These are phyloP conservation scores for Cymbidium sinense DNA, from an alignment of 106 monocot species.

Conservation along the genomic window DNA sequence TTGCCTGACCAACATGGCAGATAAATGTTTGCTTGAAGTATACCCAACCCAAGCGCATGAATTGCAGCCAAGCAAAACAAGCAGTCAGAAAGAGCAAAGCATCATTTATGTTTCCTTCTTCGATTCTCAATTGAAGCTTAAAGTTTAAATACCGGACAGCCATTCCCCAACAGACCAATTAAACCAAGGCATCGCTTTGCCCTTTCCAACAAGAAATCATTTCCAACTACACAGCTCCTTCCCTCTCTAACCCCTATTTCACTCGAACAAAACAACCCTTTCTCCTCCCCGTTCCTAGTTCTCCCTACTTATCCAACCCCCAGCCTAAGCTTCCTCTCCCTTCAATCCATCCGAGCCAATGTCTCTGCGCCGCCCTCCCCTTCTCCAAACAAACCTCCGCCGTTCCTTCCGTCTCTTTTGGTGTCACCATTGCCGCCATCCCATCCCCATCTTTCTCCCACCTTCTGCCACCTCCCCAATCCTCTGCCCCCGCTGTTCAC, in stretches of 20 bases:
- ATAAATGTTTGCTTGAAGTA: no score
- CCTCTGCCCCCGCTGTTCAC: neutral
- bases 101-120: no score
- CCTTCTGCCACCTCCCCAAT: slow-evolving; percentile 3
- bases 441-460: slow-evolving; percentile 44
- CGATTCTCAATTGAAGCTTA: no score
- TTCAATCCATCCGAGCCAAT: slow-evolving; percentile 13
- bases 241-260: neutral
- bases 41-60: no score
- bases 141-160: no score
- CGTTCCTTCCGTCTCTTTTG: slow-evolving; percentile 51
- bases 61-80: no score
- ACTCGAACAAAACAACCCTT: neutral
- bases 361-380: slow-evolving; percentile 46
- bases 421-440: slow-evolving; percentile 61
- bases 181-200: neutral
- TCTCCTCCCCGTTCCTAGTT: neutral
- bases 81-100: no score
- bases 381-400: slow-evolving; percentile 44
- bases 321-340: neutral
- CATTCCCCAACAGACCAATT: no score
- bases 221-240: neutral
- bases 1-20: no score
- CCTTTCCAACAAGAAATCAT: neutral
- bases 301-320: neutral